phyloP scores from a whole-genome alignment of 1,139 yeast genomes.

The Yamadazyma conglobata region DNA sequence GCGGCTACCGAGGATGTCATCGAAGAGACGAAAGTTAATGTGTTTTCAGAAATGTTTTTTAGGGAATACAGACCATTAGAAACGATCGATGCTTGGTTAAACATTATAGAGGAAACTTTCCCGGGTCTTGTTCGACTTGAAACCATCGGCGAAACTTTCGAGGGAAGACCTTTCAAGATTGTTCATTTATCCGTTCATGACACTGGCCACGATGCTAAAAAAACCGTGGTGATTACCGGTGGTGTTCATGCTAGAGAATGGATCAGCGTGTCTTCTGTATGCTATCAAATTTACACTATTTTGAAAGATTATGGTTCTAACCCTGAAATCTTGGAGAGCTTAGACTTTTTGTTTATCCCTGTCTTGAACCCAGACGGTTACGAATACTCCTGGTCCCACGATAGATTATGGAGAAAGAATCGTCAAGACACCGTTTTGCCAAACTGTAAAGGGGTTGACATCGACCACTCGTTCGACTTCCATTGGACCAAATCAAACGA shows the following conservation, averaged over 20 bases:
- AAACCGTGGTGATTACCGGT: slow-evolving; percentile 74
- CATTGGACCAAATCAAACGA: slow-evolving; percentile 67
- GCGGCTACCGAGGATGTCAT: slow-evolving; percentile 20
- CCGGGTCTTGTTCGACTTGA: slow-evolving; percentile 61
- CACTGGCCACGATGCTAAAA: slow-evolving; percentile 46
- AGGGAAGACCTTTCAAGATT: slow-evolving; percentile 67
- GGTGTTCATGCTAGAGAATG: slow-evolving; percentile 92
- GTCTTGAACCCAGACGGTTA: slow-evolving; percentile 91
- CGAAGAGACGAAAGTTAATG: slow-evolving; percentile 18
- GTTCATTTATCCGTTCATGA: slow-evolving; percentile 56
- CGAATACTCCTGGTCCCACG: slow-evolving; percentile 73
- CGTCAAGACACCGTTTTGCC: slow-evolving; percentile 71
- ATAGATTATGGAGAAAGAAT: slow-evolving; percentile 86
- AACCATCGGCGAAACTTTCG: slow-evolving; percentile 69
- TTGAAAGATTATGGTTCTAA: slow-evolving; percentile 47
- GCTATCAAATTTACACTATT: slow-evolving; percentile 57
- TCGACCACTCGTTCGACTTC: slow-evolving; percentile 79
- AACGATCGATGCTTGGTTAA: slow-evolving; percentile 72
- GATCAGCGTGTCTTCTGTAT: slow-evolving; percentile 71
- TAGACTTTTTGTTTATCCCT: slow-evolving; percentile 77
- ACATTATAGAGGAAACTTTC: slow-evolving; percentile 48
- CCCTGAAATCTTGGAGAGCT: slow-evolving; percentile 32
- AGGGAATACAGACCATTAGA: slow-evolving; percentile 66
- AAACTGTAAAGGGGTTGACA: slow-evolving; percentile 76
- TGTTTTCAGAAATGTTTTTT: slow-evolving; percentile 52